phyloP scores from a whole-genome alignment of 495 filamentous ascomycete species.

The Diplogelasinospora grovesii region DNA sequence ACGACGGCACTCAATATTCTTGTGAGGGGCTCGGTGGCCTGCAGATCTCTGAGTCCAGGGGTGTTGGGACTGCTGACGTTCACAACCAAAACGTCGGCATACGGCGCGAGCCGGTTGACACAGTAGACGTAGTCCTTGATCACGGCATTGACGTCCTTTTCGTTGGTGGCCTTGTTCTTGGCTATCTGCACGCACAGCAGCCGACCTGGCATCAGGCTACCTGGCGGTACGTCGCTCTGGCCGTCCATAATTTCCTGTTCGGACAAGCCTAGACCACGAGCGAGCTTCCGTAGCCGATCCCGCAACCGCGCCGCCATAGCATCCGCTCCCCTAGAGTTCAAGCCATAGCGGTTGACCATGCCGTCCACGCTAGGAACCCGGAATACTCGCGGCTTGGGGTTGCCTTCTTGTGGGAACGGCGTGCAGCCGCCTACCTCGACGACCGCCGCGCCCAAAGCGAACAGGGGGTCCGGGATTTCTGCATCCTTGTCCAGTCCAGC shows the following conservation, averaged over 20 bases:
- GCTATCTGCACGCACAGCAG: slow-evolving; percentile 89
- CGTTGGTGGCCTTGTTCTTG: slow-evolving; percentile 90
- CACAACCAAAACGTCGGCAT: slow-evolving; percentile 90
- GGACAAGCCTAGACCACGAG: slow-evolving; percentile 59
- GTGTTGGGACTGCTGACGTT: slow-evolving; percentile 97
- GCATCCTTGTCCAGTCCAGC: slow-evolving; percentile 93
- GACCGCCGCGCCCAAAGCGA: slow-evolving; percentile 71
- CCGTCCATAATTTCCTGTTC: slow-evolving; percentile 70
- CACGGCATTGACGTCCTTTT: slow-evolving; percentile 76
- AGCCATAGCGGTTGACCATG: slow-evolving; percentile 90
- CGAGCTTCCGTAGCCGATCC: slow-evolving; percentile 69
- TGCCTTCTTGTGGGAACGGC: slow-evolving; percentile 76
- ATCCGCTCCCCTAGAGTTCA: slow-evolving; percentile 87
- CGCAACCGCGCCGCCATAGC: slow-evolving; percentile 73
- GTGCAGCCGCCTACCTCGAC: slow-evolving; percentile 92
- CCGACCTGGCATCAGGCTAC: slow-evolving; percentile 64
- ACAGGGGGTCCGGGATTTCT: slow-evolving; percentile 73
- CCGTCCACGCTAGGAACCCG: slow-evolving; percentile 72
- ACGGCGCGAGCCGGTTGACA: slow-evolving; percentile 69
- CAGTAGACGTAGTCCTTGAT: slow-evolving; percentile 80
- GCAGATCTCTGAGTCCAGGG: slow-evolving; percentile 76
- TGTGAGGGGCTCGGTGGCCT: slow-evolving; percentile 74
- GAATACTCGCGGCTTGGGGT: slow-evolving; percentile 81
- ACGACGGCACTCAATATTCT: slow-evolving; percentile 76
- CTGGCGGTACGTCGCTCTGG: slow-evolving; percentile 55